Evolutionary conservation across 257 asterid genomes (phyloP), one percentile per base, ranked within the genome.

Genomic region (Orobanche coerulescens): DNA sequence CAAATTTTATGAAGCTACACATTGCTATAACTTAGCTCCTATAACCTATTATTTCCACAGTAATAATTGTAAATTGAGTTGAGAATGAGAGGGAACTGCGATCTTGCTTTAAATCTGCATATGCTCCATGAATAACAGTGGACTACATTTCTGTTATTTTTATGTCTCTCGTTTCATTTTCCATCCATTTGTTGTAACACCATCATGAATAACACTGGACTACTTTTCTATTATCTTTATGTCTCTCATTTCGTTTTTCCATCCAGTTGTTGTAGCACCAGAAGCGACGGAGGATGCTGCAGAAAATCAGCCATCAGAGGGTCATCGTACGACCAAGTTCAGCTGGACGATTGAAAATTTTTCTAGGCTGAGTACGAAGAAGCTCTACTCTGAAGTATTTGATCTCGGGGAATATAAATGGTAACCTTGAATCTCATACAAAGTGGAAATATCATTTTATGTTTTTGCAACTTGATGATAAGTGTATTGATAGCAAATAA

Each of bases 301-400:
- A 13, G 80, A 63, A 58, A 68, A 62, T 48, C 78, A 72, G 36
- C 59, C 66, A 30, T 58, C 57, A 6, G 78, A 72, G 68, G 74
- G 58, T 68, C 77, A 74, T 62, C 74, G 58, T 20, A 53, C 72
- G 11, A 50, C 75, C 61, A 75, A 69, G 75, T 81, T 71, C 71
- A 31, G 75, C 16, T 83, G 90, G 90, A 83, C 64, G 54, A 74
- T 83, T 55, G 78, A 80, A 39, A 72, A 59, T 6, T 72, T 80
- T 69, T 76, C 90, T 24, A 67, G 72, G 71, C 65, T 70, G 64
- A 61, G 39, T 36, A 43, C 65, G 23, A 76, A 75, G 75, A 80
- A 69, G 80, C 78, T 78, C 51, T 80, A 71, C 76, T 83, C 90
- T 28, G 85, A 70, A 25, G 34, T 61, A 46, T 83, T 71, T 67